Conservation (phyloP, 1,284 basidiomycete genomes). For the Pseudozyma sp. region DNA sequence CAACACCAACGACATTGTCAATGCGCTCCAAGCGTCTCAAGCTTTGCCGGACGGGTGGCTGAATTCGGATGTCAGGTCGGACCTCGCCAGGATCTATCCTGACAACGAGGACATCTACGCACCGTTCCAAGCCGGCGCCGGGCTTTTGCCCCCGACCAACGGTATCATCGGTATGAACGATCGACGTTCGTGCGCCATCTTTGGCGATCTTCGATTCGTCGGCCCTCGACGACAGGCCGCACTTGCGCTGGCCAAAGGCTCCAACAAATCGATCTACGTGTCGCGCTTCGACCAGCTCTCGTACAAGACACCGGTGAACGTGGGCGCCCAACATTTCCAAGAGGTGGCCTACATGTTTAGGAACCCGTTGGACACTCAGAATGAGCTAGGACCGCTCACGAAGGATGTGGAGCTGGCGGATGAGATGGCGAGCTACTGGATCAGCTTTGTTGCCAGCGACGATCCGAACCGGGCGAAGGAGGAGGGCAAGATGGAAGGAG, state of each 20-base stretch:
- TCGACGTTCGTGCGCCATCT: conserved; percentile 30
- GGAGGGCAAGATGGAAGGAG: conserved; percentile 4
- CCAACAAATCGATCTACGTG: conserved; percentile 31
- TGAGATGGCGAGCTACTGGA: conserved; percentile 54
- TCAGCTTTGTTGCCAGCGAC: conserved; percentile 50
- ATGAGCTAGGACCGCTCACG: conserved; percentile 42
- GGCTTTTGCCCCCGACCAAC: conserved; percentile 10
- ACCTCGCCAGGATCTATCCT: conserved; percentile 20
- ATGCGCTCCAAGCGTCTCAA: conserved; percentile 8
- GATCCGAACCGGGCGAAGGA: conserved; percentile 47
- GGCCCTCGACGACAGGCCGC: conserved; percentile 23
- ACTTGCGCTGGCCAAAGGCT: conserved; percentile 2
- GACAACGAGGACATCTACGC: conserved; percentile 41
- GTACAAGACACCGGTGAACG: conserved; percentile 38
- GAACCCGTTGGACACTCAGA: conserved; percentile 50
- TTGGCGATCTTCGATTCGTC: conserved; percentile 33
- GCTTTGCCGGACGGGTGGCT: conserved; percentile 17
- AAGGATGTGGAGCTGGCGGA: conserved; percentile 49
- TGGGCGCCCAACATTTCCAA: conserved; percentile 42
- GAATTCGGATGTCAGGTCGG: neutral
- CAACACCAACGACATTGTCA: conserved; percentile 22
- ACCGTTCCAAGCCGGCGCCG: conserved; percentile 36
- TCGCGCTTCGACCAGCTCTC: conserved; percentile 54
- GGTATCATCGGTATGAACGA: conserved; percentile 25
- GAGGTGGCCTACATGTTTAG: conserved; percentile 57